These are phyloP conservation scores for Clonostachys chloroleuca DNA, from an alignment of 2,329 filamentous ascomycete genomes.

Conservation along the genomic window DNA sequence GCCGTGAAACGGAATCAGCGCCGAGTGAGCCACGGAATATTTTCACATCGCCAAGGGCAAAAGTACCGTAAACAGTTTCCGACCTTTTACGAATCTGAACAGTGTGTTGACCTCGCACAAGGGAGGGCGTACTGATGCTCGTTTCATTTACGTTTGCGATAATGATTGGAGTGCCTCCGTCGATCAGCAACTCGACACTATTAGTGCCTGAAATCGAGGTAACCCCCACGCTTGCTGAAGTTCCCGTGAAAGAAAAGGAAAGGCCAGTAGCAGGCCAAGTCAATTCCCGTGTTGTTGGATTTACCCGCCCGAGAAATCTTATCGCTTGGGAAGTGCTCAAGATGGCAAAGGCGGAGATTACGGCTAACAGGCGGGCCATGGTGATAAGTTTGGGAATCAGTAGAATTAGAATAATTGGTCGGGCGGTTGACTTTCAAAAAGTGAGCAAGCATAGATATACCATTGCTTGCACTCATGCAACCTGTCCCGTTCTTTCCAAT, in stretches of 20 bases:
- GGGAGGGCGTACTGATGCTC: constrained; percentile 19
- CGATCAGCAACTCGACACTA: constrained; percentile 24
- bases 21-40: constrained; percentile 18
- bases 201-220: constrained; percentile 20
- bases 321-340: too few species aligned
- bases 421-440: too few species aligned
- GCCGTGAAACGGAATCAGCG: constrained; percentile 11
- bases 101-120: constrained; percentile 23
- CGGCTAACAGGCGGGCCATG: too few species aligned
- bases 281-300: constrained; percentile 32
- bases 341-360: background rate
- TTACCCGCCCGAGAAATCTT: constrained; percentile 29
- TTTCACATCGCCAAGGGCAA: constrained; percentile 5
- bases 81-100: constrained; percentile 31
- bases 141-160: constrained; percentile 19
- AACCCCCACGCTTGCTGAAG: constrained; percentile 26
- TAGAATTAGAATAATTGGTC: too few species aligned
- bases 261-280: constrained; percentile 39
- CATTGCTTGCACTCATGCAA: too few species aligned
- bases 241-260: constrained; percentile 31
- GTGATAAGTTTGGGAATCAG: too few species aligned
- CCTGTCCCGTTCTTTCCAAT: too few species aligned
- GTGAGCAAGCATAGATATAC: too few species aligned
- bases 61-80: constrained; percentile 22
- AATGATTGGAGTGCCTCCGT: constrained; percentile 17